Evolutionary conservation across 176 grass and related monocot genomes (phyloP), one percentile per base, ranked within the genome.

Genomic region (Ensete glaucum): DNA sequence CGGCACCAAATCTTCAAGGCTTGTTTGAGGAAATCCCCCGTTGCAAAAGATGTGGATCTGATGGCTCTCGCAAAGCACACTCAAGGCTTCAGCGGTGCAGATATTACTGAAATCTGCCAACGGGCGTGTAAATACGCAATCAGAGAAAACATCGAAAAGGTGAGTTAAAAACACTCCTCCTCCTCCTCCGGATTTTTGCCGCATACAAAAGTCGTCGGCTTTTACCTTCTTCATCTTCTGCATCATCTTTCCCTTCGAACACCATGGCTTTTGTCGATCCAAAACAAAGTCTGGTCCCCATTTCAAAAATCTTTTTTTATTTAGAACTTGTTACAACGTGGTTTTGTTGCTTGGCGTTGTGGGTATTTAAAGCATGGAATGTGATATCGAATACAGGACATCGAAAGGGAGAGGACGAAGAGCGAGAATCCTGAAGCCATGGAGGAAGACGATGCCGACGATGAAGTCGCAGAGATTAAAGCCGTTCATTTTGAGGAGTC

Each of bases 61-160:
- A 9, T 10, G 5, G 84, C 86, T 12, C 79, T 86, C 3, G 87
- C 90, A 0, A 83, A 64, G 73, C 85, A 81, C 81, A 92, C 86
- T 1, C 67, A 43, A 43, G 34, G 34, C 34, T 43, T 43, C 34
- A 43, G 34, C 34, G 34, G 34, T 43, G 34, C 34, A 6, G 34
- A 43, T 43, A 43, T 43, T 43, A 43, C 34, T 6, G 34, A 43
- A 43, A 43, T 43, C 34, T 89, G 83, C 59, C 81, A 88, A 50
- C 51, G 90, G 9, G 83, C 90, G 1, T 88, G 90, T 72, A 92
- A 92, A 54, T 86, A 84, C 13, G 83, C 86, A 7, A 85, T 92
- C 2, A 22, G 90, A 7, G 90, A 92, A 2, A 83, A 89, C 9
- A 92, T 92, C 1, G 83, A 92, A 54, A 87, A 86, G 79, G 84